A percentile compares a stretch with the other conserved stretches of the same genome.
These are phyloP conservation scores for Diatrype stigma DNA, from an alignment of 2,329 filamentous ascomycete genomes.

Conservation along the genomic window DNA sequence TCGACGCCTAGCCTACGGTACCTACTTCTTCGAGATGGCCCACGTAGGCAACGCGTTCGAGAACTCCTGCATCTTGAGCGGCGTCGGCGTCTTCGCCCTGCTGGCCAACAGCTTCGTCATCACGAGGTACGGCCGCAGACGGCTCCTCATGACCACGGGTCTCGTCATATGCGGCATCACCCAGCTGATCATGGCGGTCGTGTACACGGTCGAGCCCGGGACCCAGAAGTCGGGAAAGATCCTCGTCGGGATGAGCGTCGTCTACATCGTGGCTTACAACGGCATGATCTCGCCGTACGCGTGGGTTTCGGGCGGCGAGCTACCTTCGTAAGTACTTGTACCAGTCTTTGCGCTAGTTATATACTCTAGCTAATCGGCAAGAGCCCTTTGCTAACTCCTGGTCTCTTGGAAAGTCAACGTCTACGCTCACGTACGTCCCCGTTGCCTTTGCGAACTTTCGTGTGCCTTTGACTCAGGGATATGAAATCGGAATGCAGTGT, in stretches of 20 bases:
- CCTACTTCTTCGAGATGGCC: constrained; percentile 59
- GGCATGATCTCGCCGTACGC: constrained; percentile 51
- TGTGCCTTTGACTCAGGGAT: too few species aligned
- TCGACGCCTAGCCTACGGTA: constrained; percentile 43
- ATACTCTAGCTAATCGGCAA: too few species aligned
- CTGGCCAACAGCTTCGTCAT: constrained; percentile 50
- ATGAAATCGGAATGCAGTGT: too few species aligned
- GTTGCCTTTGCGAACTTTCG: background rate
- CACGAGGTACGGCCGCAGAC: constrained; percentile 48
- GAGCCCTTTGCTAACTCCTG: background rate
- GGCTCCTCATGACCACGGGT: constrained; percentile 48
- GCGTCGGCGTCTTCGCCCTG: constrained; percentile 51
- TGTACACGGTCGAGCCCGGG: constrained; percentile 42
- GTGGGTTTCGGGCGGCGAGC: constrained; percentile 53
- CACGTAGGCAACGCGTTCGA: constrained; percentile 51
- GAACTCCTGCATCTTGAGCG: constrained; percentile 51
- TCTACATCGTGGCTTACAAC: constrained; percentile 53
- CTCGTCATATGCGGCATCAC: constrained; percentile 48
- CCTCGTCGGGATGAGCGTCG: constrained; percentile 48
- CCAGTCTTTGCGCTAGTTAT: too few species aligned
- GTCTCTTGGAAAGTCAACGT: constrained; percentile 32
- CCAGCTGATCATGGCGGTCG: constrained; percentile 49
- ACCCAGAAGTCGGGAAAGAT: constrained; percentile 36
- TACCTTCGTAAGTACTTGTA: constrained; percentile 37
- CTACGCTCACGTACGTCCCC: constrained; percentile 23